These are phyloP conservation scores for Pontederia crassipes DNA, from an alignment of 176 grass and related monocot species.

Conservation along the genomic window DNA sequence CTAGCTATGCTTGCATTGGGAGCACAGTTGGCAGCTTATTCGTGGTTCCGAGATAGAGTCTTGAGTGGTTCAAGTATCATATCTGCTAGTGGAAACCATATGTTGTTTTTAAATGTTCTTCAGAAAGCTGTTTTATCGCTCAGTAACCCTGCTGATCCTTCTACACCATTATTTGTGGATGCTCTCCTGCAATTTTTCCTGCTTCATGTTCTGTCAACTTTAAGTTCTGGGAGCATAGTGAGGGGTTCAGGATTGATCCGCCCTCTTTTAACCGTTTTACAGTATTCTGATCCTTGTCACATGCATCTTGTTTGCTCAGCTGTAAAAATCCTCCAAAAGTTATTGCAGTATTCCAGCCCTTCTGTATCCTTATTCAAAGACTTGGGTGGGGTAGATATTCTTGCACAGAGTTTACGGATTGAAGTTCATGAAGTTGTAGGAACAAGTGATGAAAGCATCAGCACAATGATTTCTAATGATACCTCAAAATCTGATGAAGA, in stretches of 20 bases:
- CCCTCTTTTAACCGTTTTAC: constrained; percentile 73
- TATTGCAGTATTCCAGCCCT: constrained; percentile 90
- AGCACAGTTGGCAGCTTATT: constrained; percentile 88
- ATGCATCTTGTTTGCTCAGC: constrained; percentile 83
- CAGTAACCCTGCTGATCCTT: constrained; percentile 66
- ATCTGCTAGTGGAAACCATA: constrained; percentile 82
- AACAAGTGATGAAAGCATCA: constrained; percentile 30
- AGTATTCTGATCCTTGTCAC: constrained; percentile 70
- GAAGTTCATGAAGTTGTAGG: constrained; percentile 83
- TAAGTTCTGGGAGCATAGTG: constrained; percentile 80
- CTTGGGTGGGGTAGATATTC: constrained; percentile 76
- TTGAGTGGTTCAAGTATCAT: constrained; percentile 84
- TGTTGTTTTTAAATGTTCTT: constrained; percentile 77
- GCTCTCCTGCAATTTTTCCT: constrained; percentile 97
- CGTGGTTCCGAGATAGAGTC: constrained; percentile 87
- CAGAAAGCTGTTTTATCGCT: constrained; percentile 92
- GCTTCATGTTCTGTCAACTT: constrained; percentile 95
- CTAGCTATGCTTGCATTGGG: constrained; percentile 94
- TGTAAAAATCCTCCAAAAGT: constrained; percentile 90
- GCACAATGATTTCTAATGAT: constrained; percentile 47
- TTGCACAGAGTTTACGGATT: constrained; percentile 69
- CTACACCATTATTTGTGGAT: constrained; percentile 83
- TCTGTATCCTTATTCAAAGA: constrained; percentile 95
- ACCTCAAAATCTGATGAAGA: constrained; percentile 61
- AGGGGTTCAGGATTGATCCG: constrained; percentile 86